Percentiles rank a stretch among this genome's conserved stretches.
phyloP scores from a whole-genome alignment of 2,329 filamentous ascomycete genomes.

The Furcasterigmium furcatum region DNA sequence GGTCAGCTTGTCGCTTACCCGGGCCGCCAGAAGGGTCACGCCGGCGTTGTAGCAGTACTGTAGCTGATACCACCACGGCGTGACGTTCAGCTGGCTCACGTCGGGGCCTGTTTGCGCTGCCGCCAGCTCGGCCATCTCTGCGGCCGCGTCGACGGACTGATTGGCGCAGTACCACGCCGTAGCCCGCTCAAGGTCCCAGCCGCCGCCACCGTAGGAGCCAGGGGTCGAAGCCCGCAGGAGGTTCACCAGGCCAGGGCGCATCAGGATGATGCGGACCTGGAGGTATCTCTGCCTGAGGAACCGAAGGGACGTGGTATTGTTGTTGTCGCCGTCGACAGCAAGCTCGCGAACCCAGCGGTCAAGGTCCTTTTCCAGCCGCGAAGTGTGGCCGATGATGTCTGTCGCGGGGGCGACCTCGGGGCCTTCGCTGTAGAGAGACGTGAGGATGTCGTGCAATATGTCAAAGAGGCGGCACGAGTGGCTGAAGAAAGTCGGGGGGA shows the following conservation, averaged over 20 bases:
- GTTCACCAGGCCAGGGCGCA: background rate
- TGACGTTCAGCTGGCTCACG: background rate
- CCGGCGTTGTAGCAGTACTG: constrained; percentile 2
- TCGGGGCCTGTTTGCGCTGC: background rate
- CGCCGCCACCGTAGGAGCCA: too few species aligned
- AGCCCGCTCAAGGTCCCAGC: background rate
- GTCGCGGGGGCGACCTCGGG: background rate
- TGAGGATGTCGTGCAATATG: constrained; percentile 1
- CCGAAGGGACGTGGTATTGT: background rate
- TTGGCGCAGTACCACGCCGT: constrained; percentile 1
- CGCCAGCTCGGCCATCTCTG: constrained; percentile 1
- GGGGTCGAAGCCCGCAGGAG: background rate
- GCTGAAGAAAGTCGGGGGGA: background rate
- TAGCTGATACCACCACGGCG: constrained; percentile 2
- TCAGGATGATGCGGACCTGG: background rate
- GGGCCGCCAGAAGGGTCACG: background rate
- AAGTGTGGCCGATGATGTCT: background rate
- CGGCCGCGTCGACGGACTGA: background rate
- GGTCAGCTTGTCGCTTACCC: background rate
- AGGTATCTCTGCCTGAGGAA: constrained; percentile 2
- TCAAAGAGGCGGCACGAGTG: constrained; percentile 2
- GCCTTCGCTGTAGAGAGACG: background rate
- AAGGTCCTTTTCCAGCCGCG: background rate
- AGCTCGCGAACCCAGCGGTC: background rate
- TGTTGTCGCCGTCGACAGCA: background rate